These are phyloP conservation scores for Aspergillus bombycis DNA, from an alignment of 2,329 filamentous ascomycete species.

Conservation along the genomic window DNA sequence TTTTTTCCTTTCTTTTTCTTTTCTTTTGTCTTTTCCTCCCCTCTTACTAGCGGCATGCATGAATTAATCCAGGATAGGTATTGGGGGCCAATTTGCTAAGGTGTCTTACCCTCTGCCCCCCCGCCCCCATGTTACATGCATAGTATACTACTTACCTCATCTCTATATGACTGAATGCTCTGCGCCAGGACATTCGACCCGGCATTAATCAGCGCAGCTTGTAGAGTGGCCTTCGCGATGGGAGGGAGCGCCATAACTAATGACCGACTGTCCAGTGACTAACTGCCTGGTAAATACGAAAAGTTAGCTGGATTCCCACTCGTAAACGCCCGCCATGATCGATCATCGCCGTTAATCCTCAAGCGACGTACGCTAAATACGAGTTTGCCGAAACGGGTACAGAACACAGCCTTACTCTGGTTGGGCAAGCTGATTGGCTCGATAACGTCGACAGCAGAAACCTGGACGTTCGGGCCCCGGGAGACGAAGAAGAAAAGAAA, in stretches of 20 bases:
- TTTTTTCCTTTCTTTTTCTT: neutral
- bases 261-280: neutral
- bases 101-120: neutral
- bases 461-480: neutral
- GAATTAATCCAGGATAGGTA: neutral
- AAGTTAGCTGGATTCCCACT: neutral
- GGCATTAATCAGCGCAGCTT: conserved; percentile 56
- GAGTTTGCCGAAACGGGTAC: neutral
- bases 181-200: conserved; percentile 61
- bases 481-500: too few species aligned
- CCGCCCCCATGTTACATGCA: neutral
- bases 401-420: neutral
- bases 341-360: neutral
- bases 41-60: neutral
- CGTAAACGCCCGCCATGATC: neutral
- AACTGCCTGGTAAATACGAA: neutral
- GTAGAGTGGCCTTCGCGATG: conserved; percentile 57
- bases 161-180: conserved; percentile 54
- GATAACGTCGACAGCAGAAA: neutral
- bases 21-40: neutral
- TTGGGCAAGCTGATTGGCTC: neutral
- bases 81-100: neutral
- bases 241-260: conserved; percentile 46
- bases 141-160: conserved; percentile 39
- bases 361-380: neutral